Evolutionary conservation across 495 filamentous ascomycete genomes (phyloP).

Genomic region (Paragyromitra xinjiangensis): DNA sequence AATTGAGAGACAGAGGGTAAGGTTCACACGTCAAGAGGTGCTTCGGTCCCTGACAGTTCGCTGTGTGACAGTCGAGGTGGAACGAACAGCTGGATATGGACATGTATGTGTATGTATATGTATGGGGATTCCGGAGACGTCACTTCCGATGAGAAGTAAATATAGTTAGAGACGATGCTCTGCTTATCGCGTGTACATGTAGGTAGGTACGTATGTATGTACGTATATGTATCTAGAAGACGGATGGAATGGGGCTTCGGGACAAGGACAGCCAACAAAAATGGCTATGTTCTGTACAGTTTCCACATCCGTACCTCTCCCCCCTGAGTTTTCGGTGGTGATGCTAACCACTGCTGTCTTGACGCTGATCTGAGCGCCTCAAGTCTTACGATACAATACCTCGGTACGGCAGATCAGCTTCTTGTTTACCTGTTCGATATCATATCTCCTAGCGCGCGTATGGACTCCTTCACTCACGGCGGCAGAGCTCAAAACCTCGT

Average conservation of each 20-base stretch:
- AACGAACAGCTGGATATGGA: constrained; percentile 17
- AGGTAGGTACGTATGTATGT: constrained; percentile 13
- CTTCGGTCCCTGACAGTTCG: constrained; percentile 3
- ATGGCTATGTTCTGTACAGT: not conserved
- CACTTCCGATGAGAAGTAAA: constrained; percentile 34
- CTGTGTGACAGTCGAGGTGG: constrained; percentile 30
- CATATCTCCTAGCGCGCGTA: constrained; percentile 13
- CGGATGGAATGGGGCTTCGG: constrained; percentile 17
- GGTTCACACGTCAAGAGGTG: constrained; percentile 16
- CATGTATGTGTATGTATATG: not conserved
- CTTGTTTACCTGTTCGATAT: constrained; percentile 14
- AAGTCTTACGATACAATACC: constrained; percentile 2
- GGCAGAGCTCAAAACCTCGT: not conserved
- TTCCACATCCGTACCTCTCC: constrained; percentile 12
- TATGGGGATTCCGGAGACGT: constrained; percentile 23
- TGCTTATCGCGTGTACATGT: constrained; percentile 21
- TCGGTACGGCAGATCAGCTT: constrained; percentile 33
- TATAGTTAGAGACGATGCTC: constrained; percentile 34
- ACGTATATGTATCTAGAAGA: constrained; percentile 15
- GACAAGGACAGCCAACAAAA: constrained; percentile 1
- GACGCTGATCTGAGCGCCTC: constrained; percentile 29
- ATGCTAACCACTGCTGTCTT: not conserved
- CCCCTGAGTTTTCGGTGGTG: constrained; percentile 25
- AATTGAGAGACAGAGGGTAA: constrained; percentile 11
- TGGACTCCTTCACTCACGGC: not conserved